A percentile compares a stretch with the other conserved stretches of the same genome.
Conservation (phyloP, 2,329 filamentous ascomycete species). For the Xylariales sp. region DNA sequence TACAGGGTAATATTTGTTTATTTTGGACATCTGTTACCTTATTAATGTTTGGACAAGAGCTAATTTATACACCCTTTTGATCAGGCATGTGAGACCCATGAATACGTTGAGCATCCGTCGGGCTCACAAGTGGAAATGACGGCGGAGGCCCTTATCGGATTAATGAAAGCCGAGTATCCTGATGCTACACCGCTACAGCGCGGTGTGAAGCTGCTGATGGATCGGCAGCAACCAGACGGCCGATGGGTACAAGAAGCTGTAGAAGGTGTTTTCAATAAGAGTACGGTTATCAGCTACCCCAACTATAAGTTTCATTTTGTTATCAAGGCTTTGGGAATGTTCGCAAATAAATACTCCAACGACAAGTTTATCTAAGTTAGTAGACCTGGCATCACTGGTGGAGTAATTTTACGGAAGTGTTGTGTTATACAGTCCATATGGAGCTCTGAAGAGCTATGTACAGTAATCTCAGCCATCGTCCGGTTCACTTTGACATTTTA, state of each 20-base stretch:
- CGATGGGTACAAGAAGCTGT: constrained; percentile 96
- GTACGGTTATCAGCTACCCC: constrained; percentile 97
- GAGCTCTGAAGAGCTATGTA: too few species aligned
- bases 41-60: too few species aligned
- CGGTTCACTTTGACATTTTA: too few species aligned
- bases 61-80: too few species aligned
- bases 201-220: constrained; percentile 78
- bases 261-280: constrained; percentile 98
- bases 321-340: constrained; percentile 91
- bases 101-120: constrained; percentile 69
- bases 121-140: constrained; percentile 92
- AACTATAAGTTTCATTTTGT: constrained; percentile 99
- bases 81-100: constrained; percentile 73
- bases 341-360: constrained; percentile 67
- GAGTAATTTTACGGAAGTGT: too few species aligned
- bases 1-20: constrained; percentile 67
- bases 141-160: constrained; percentile 78
- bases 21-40: too few species aligned
- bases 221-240: constrained; percentile 78
- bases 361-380: constrained; percentile 43
- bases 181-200: constrained; percentile 66
- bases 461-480: too few species aligned
- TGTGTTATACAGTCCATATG: too few species aligned
- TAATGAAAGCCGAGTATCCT: constrained; percentile 81
- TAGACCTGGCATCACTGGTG: too few species aligned